Evolutionary conservation across 208 protist species (phyloP).

Genomic region (Acanthamoeba royreba): DNA sequence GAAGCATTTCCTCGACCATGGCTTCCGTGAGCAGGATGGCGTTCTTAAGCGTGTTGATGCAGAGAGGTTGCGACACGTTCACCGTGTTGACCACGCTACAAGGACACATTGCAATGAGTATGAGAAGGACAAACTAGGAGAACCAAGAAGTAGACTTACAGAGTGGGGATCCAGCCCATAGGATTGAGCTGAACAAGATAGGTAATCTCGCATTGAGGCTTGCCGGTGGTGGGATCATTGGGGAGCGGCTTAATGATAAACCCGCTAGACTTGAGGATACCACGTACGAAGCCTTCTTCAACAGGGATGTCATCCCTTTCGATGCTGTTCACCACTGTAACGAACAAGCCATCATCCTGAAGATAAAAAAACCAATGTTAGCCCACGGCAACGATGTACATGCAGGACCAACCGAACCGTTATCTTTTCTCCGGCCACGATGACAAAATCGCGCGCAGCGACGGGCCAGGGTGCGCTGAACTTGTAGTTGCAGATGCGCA

Average conservation of each 20-base stretch:
- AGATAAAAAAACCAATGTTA: too few relatives aligned
- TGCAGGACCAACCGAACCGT: neutral
- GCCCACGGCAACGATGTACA: neutral
- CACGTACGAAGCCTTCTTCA: neutral
- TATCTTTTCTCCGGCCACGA: neutral
- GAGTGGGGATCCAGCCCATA: constrained; percentile 1
- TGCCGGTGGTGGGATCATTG: neutral
- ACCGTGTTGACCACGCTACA: neutral
- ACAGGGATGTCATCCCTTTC: neutral
- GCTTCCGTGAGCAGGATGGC: neutral
- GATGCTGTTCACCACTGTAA: constrained; percentile 3
- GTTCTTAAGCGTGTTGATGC: constrained; percentile 11
- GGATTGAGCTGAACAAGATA: constrained; percentile 9
- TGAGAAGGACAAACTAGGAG: neutral
- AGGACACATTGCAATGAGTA: too few relatives aligned
- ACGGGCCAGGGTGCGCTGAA: constrained; percentile 13
- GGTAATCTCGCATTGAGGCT: neutral
- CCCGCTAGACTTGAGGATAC: neutral
- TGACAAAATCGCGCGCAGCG: neutral
- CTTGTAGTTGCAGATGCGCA: constrained; percentile 7
- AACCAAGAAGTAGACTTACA: neutral
- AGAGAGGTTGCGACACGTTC: neutral
- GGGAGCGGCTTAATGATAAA: constrained; percentile 16
- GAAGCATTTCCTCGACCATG: constrained; percentile 2
- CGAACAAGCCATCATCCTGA: neutral